Conservation (phyloP, 129 eudicot genomes). For the Flaveria sonorensis region DNA sequence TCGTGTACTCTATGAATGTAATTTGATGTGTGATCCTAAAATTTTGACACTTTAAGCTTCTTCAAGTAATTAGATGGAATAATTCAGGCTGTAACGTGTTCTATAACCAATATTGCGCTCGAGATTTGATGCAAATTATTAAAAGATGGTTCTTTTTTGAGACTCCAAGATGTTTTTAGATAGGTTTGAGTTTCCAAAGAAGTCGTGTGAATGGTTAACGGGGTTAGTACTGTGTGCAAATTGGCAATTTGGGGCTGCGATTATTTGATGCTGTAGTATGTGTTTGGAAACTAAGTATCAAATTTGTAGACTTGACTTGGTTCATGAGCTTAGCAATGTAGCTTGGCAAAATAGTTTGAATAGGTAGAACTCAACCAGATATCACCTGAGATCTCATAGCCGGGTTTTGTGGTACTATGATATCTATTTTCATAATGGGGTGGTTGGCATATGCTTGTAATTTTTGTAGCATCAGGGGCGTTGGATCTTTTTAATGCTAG, state of each 20-base stretch:
- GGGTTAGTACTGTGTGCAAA: neutral
- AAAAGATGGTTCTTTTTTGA: too few species aligned
- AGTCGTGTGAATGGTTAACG: conserved; percentile 8
- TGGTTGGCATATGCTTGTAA: neutral
- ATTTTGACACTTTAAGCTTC: neutral
- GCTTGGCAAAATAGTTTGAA: conserved; percentile 11
- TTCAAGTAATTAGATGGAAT: conserved; percentile 19
- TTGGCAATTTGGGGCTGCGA: neutral
- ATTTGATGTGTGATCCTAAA: conserved; percentile 13
- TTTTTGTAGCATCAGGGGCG: conserved; percentile 9
- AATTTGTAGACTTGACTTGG: neutral
- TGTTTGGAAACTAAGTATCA: neutral
- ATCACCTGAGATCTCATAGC: conserved; percentile 9
- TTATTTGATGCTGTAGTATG: neutral
- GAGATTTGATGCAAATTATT: conserved; percentile 6
- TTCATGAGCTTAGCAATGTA: conserved; percentile 20
- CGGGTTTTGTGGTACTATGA: neutral
- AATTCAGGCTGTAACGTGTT: neutral
- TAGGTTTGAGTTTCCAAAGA: neutral
- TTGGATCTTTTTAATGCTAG: conserved; percentile 8
- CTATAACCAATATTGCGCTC: neutral
- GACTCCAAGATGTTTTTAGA: neutral
- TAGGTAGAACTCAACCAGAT: conserved; percentile 5
- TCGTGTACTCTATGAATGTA: conserved; percentile 6
- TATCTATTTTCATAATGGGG: neutral